A percentile compares a stretch with the other conserved stretches of the same genome.
Evolutionary conservation across 768 basidiomycete species (phyloP).

Genomic region (Clavaria fumosa): DNA sequence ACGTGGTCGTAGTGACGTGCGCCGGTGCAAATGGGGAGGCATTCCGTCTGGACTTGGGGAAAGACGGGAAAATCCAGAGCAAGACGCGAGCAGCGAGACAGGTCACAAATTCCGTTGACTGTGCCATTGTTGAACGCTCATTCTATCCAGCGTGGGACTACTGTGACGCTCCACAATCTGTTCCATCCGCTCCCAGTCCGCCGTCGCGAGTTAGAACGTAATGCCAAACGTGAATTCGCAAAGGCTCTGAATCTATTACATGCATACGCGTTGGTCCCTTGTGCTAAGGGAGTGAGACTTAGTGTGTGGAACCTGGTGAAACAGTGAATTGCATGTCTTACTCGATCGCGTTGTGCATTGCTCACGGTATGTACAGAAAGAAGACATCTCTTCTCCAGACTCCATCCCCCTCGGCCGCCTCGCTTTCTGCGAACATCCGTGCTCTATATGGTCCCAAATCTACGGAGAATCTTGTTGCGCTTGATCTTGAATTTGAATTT

Average conservation of each 20-base stretch:
- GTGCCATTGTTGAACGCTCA: conserved; percentile 1
- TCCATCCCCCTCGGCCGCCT: conserved; percentile 52
- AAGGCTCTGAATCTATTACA: conserved; percentile 73
- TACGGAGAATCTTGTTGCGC: conserved; percentile 56
- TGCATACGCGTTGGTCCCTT: conserved; percentile 83
- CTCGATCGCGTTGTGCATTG: too few relatives aligned
- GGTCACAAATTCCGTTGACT: conserved; percentile 25
- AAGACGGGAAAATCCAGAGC: conserved; percentile 44
- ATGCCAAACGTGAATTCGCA: conserved; percentile 76
- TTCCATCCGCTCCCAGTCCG: conserved; percentile 81
- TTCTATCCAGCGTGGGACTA: conserved; percentile 67
- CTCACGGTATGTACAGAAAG: too few relatives aligned
- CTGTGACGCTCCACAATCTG: conserved; percentile 50
- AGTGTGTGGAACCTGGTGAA: conserved; percentile 58
- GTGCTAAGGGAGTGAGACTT: conserved; percentile 63
- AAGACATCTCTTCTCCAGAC: too few relatives aligned
- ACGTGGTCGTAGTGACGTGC: conserved; percentile 51
- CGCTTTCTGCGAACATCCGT: conserved; percentile 45
- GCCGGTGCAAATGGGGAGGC: conserved; percentile 67
- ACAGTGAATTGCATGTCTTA: too few relatives aligned
- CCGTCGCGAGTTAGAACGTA: conserved; percentile 80
- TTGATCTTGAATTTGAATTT: conserved; percentile 57
- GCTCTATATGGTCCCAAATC: conserved; percentile 79
- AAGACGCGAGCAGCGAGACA: conserved; percentile 58
- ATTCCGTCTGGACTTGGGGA: conserved; percentile 55